Percentiles rank a stretch among this genome's conserved stretches.
phyloP scores from a whole-genome alignment of 148 eudicot species.

The Arctostaphylos glauca region DNA sequence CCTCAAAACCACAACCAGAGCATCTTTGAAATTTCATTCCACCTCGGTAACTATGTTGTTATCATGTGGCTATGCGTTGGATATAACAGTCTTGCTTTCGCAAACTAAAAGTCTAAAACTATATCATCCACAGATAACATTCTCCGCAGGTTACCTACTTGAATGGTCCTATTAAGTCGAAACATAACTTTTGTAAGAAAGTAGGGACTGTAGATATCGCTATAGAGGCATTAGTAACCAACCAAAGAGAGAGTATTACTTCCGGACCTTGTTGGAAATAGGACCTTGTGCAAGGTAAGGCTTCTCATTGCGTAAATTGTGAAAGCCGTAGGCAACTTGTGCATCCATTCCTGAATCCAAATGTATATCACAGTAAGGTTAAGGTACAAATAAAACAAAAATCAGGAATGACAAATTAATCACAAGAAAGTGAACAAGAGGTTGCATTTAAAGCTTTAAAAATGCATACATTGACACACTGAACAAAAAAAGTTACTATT shows the following conservation, averaged over 20 bases:
- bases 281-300: slow-evolving; percentile 95
- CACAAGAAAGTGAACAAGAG: not conserved
- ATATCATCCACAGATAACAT: not conserved
- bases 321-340: slow-evolving; percentile 88
- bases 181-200: not conserved
- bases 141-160: not conserved
- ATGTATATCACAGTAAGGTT: not conserved
- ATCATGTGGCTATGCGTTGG: no score
- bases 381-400: not conserved
- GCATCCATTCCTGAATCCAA: slow-evolving; percentile 82
- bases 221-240: not conserved
- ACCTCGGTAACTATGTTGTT: no score
- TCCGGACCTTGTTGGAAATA: slow-evolving; percentile 74
- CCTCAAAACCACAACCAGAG: no score
- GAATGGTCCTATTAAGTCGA: not conserved
- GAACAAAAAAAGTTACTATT: not conserved
- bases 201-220: not conserved
- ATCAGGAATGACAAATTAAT: not conserved
- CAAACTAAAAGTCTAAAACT: not conserved
- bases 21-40: no score
- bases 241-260: not conserved
- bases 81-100: not conserved
- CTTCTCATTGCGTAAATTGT: slow-evolving; percentile 78
- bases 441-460: not conserved
- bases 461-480: not conserved